Evolutionary conservation across 495 filamentous ascomycete genomes (phyloP).

Genomic region (Penicillium robsamsonii): DNA sequence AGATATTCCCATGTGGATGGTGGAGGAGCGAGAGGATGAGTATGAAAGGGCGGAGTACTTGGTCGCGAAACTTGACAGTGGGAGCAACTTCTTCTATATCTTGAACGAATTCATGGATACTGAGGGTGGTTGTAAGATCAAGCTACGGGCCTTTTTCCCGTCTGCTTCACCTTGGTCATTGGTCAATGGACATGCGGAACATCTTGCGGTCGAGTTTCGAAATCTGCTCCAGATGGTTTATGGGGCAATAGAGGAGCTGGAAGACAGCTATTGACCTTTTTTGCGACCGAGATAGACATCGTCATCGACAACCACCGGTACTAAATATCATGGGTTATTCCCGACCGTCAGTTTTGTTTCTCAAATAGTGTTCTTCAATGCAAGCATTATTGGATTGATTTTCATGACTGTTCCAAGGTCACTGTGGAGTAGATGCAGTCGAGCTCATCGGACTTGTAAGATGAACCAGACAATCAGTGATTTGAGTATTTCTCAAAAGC

Average conservation of each 20-base stretch:
- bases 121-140: conserved; percentile 3
- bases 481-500: neutral
- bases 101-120: conserved; percentile 10
- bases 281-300: neutral
- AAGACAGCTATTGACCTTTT: conserved; percentile 5
- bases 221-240: conserved; percentile 5
- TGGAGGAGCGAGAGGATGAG: neutral
- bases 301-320: neutral
- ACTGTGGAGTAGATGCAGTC: conserved; percentile 2
- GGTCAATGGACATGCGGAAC: conserved; percentile 3
- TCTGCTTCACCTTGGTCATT: conserved; percentile 4
- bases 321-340: neutral
- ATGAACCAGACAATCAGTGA: neutral
- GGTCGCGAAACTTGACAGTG: conserved; percentile 4
- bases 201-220: conserved; percentile 8
- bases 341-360: neutral
- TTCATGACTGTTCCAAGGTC: neutral
- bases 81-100: conserved; percentile 8
- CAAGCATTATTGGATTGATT: neutral
- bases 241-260: neutral
- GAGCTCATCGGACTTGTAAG: neutral
- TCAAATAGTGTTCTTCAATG: neutral
- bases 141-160: conserved; percentile 4
- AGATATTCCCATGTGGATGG: neutral
- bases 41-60: conserved; percentile 6